Evolutionary conservation across 1,284 basidiomycete species (phyloP).

Genomic region (Rhizopogon hawkerae): DNA sequence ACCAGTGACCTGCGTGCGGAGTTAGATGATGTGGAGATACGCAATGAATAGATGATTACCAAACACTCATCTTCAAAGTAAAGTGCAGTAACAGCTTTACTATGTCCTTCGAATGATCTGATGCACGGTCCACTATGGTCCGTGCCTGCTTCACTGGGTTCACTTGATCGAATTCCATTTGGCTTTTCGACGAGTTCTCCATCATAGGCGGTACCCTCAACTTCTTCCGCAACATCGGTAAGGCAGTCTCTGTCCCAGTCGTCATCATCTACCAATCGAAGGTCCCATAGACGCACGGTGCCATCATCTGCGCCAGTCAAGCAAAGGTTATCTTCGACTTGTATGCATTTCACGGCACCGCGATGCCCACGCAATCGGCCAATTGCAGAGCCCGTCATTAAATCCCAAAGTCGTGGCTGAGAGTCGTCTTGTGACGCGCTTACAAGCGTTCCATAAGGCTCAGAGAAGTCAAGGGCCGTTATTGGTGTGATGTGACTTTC

Average conservation of each 20-base stretch:
- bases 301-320: conserved; percentile 88
- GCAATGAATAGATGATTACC: conserved; percentile 35
- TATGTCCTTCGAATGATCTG: conserved; percentile 82
- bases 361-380: conserved; percentile 74
- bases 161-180: conserved; percentile 30
- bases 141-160: conserved; percentile 23
- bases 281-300: conserved; percentile 80
- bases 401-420: conserved; percentile 82
- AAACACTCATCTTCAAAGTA: conserved; percentile 95
- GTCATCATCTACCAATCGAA: conserved; percentile 71
- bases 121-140: conserved; percentile 52
- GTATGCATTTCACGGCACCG: conserved; percentile 80
- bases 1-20: conserved; percentile 70
- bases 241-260: conserved; percentile 53
- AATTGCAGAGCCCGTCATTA: conserved; percentile 73
- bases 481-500: conserved; percentile 76
- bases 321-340: conserved; percentile 90
- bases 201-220: conserved; percentile 29
- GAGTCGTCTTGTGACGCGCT: conserved; percentile 75
- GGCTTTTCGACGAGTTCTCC: conserved; percentile 27
- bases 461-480: conserved; percentile 88
- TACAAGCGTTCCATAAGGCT: conserved; percentile 92
- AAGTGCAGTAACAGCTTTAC: conserved; percentile 83
- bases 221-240: conserved; percentile 57
- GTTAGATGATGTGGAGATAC: conserved; percentile 9